Evolutionary conservation across 441 rosid genomes (phyloP), one percentile per base, ranked within the genome.

Genomic region (Bruguiera hainesii): DNA sequence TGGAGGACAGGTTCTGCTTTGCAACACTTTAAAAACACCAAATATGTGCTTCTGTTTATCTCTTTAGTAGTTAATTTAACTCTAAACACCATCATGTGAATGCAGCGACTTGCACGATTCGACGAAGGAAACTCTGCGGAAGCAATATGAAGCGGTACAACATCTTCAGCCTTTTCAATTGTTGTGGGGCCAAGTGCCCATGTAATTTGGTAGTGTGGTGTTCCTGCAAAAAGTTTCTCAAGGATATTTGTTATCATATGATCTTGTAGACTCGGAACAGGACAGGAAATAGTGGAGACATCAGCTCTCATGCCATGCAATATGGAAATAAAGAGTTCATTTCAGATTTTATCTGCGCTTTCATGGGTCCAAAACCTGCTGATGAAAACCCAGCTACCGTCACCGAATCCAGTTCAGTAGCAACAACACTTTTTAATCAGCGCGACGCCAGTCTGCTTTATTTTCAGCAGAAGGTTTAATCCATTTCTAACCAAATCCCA

Each of bases 1-100:
- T 85, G 84, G 92, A 89, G 70, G 90, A 89, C 75, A 82, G 95
- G 95, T 89, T 68, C 35, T 42, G 16, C 16, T 42, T 42, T 42
- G 18, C 48, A 42, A 13, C 48, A 42, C 48, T 42, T 42, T 42
- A 11, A 13, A 42, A 42, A 42, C 26, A 33, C 48, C 18, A 42
- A 42, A 2, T 42, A 42, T 42, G 48, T 42, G 5, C 48, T 42
- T 42, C 16, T 42, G 15, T 13, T 42, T 13, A 42, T 3, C 15
- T 42, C 48, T 42, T 42, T 13, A 42, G 16, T 42, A 0, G 48
- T 10, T 13, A 42, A 42, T 37, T 3, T 37, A 37, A 2, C 46
- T 37, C 39, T 37, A 9, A 37, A 9, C 46, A 31, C 48, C 48
- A 3, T 42, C 18, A 0, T 42, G 13, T 42, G 48, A 3, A 65